Conservation (phyloP, 768 basidiomycete genomes). For the Cystobasidiopsis lactophilus region DNA sequence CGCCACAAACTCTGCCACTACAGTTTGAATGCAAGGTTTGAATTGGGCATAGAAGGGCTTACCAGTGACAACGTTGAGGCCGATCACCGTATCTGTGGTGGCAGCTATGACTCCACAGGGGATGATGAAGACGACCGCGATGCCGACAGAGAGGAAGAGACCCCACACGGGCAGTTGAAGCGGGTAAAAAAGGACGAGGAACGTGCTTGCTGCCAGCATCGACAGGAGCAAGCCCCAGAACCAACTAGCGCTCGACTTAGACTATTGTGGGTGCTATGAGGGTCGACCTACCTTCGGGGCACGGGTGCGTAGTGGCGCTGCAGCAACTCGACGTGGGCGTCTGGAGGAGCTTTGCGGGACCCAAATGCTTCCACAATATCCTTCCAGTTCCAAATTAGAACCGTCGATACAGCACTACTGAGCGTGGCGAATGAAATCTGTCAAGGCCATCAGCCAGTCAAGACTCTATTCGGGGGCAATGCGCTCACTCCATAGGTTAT, state of each 20-base stretch:
- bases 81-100: slow-evolving; percentile 13
- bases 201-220: slow-evolving; percentile 11
- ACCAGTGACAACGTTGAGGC: slow-evolving; percentile 23
- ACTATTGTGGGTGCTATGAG: slow-evolving; percentile 4
- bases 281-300: background rate
- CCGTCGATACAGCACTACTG: slow-evolving; percentile 16
- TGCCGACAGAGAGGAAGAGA: slow-evolving; percentile 15
- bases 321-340: slow-evolving; percentile 2
- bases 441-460: too few relatives aligned
- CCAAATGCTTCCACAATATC: slow-evolving; percentile 17
- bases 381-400: slow-evolving; percentile 17
- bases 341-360: background rate
- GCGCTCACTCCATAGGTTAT: slow-evolving; percentile 13
- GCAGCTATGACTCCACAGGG: slow-evolving; percentile 9
- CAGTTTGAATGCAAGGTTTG: too few relatives aligned
- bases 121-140: slow-evolving; percentile 18
- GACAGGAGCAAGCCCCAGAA: slow-evolving; percentile 9
- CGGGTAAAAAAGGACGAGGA: slow-evolving; percentile 14
- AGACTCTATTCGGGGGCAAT: too few relatives aligned
- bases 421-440: slow-evolving; percentile 19
- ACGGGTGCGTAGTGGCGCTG: slow-evolving; percentile 13
- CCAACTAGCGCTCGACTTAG: slow-evolving; percentile 9
- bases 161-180: slow-evolving; percentile 22
- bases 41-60: too few relatives aligned
- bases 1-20: slow-evolving; percentile 19